Evolutionary conservation across 2,329 filamentous ascomycete genomes (phyloP), one percentile per base, ranked within the genome.

Genomic region (Fusarium sororula): DNA sequence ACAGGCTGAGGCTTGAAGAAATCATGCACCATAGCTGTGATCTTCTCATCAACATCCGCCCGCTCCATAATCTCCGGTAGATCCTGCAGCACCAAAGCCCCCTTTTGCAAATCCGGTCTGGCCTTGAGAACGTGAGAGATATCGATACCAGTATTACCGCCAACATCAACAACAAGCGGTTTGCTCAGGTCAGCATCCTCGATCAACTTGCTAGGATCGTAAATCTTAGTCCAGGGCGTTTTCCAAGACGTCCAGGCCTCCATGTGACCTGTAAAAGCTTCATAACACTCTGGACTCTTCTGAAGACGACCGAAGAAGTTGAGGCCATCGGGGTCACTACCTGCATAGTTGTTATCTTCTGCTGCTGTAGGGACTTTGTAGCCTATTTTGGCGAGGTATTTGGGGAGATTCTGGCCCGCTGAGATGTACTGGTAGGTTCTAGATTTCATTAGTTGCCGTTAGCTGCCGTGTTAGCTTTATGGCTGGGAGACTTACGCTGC

Each of bases 171-270:
- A 8, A 75, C 68, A 1, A 75, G 64, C 1, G 72, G 64, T 3
- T 73, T 63, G 1, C 14, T 18, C 0, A 74, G 63, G 1, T 75
- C 63, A 9, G 66, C 74, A 1, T 57, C 66, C 0, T 72, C 66
- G 0, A 75, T 44, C 2, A 76, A 44, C 14, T 59, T 70, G 47
- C 62, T 63, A 6, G 57, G 50, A 6, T 75, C 61, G 2, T 68
- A 76, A 14, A 75, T 58, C 56, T 75, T 75, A 1, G 71, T 76
- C 74, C 74, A 76, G 0, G 73, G 71, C 3, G 74, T 74, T 35
- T 72, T 76, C 73, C 73, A 75, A 6, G 62, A 28, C 0, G 70
- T 76, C 73, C 73, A 75, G 0, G 69, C 69, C 22, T 76, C 69
- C 74, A 76, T 75, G 15, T 76, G 69, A 1, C 66, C 62, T 0